Evolutionary conservation across 148 eudicot species (phyloP).

Genomic region (Rheum nobile): DNA sequence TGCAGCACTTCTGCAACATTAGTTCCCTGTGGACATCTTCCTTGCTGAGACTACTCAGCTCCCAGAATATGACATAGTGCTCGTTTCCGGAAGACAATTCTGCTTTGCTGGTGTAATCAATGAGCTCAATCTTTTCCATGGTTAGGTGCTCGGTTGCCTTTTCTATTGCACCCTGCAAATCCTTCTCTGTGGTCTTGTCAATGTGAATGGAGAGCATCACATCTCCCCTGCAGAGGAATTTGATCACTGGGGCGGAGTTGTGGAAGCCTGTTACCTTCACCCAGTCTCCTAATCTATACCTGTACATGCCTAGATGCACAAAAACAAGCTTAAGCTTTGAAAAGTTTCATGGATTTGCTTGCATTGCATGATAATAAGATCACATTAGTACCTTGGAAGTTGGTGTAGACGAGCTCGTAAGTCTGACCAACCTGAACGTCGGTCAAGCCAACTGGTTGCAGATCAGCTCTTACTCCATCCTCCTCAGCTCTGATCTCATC

Average conservation of each 20-base stretch:
- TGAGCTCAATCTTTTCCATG: slow-evolving; percentile 30
- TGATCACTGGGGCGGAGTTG: slow-evolving; percentile 58
- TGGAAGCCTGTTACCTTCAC: slow-evolving; percentile 51
- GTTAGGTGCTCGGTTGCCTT: slow-evolving; percentile 28
- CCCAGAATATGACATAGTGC: slow-evolving; percentile 59
- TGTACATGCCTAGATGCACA: slow-evolving; percentile 38
- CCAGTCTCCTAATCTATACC: slow-evolving; percentile 55
- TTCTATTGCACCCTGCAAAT: slow-evolving; percentile 43
- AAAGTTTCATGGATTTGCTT: background rate
- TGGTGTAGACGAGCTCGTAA: slow-evolving; percentile 54
- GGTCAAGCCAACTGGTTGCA: slow-evolving; percentile 38
- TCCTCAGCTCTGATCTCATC: slow-evolving; percentile 16
- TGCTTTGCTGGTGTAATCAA: slow-evolving; percentile 50
- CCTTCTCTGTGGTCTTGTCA: slow-evolving; percentile 72
- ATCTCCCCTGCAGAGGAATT: slow-evolving; percentile 45
- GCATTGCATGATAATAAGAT: background rate
- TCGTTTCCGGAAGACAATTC: slow-evolving; percentile 28
- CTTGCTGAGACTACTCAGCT: slow-evolving; percentile 21
- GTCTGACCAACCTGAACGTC: slow-evolving; percentile 54
- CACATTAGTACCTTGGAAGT: slow-evolving; percentile 39
- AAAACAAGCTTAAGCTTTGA: background rate
- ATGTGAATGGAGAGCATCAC: slow-evolving; percentile 46
- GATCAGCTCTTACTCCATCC: slow-evolving; percentile 10
- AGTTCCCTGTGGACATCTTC: slow-evolving; percentile 11
- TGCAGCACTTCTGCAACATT: slow-evolving; percentile 33